Evolutionary conservation across 176 grass and related monocot species (phyloP).

Genomic region (Saccharum officinarum): DNA sequence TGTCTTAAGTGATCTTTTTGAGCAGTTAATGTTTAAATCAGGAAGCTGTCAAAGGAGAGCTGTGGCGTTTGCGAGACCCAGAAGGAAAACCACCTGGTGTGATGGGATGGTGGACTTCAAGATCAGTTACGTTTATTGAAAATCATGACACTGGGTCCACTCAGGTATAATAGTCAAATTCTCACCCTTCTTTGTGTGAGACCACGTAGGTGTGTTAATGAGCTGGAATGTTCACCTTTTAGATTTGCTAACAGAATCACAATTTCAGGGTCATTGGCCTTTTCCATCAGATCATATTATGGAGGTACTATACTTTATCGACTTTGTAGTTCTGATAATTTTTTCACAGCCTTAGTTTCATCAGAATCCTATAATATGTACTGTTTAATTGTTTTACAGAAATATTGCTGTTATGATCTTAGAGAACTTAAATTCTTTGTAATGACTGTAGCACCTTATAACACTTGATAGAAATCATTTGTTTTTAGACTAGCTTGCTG

Average conservation of each 20-base stretch:
- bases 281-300: conserved; percentile 88
- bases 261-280: conserved; percentile 94
- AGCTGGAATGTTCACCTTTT: not conserved
- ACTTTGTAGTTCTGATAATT: conserved; percentile 3
- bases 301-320: conserved; percentile 62
- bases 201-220: conserved; percentile 4
- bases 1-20: conserved; percentile 8
- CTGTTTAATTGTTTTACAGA: not conserved
- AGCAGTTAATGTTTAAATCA: conserved; percentile 37
- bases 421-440: not conserved
- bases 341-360: not conserved
- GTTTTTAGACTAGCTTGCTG: not conserved
- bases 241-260: conserved; percentile 13
- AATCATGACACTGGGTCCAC: conserved; percentile 98
- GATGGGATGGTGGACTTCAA: conserved; percentile 95
- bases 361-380: not conserved
- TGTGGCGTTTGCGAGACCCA: conserved; percentile 78
- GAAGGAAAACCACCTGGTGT: conserved; percentile 85
- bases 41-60: conserved; percentile 93
- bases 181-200: not conserved
- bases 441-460: not conserved
- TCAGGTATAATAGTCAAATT: conserved; percentile 61
- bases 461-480: not conserved
- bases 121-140: conserved; percentile 94
- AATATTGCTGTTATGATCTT: conserved; percentile 1